Evolutionary conservation across 2,329 filamentous ascomycete species (phyloP).

Genomic region (Fusarium lyarnte): DNA sequence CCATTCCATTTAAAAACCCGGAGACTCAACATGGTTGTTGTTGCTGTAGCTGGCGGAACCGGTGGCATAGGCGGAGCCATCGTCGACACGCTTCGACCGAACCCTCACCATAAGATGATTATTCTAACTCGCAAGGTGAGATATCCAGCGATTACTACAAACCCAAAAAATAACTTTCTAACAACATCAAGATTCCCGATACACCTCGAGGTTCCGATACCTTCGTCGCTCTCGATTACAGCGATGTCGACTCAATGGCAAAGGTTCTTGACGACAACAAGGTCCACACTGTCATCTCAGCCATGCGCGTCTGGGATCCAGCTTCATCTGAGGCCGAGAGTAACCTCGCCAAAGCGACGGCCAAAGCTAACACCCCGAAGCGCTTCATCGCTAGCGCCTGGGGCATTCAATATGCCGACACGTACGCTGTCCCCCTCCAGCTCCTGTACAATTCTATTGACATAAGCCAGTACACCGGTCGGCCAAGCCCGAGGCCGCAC

Average conservation of each 20-base stretch:
- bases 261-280: neutral
- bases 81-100: neutral
- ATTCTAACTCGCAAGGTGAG: neutral
- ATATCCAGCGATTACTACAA: rapidly evolving
- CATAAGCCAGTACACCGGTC: rapidly evolving
- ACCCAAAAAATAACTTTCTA: neutral
- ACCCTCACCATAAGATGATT: neutral
- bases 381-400: neutral
- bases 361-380: rapidly evolving
- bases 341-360: neutral
- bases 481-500: neutral
- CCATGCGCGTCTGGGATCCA: neutral
- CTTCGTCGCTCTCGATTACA: neutral
- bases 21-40: neutral
- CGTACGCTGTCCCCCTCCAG: neutral
- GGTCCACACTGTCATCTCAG: neutral
- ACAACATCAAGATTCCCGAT: neutral
- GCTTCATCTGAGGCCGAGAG: neutral
- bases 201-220: too few relatives aligned
- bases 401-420: neutral
- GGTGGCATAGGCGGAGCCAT: neutral
- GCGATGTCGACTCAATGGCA: neutral
- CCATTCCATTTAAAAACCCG: rapidly evolving
- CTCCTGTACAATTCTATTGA: neutral
- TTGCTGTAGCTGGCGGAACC: neutral